A percentile compares a stretch with the other conserved stretches of the same genome.
phyloP scores from a whole-genome alignment of 2,329 filamentous ascomycete species.

The Graphilbum sp. region DNA sequence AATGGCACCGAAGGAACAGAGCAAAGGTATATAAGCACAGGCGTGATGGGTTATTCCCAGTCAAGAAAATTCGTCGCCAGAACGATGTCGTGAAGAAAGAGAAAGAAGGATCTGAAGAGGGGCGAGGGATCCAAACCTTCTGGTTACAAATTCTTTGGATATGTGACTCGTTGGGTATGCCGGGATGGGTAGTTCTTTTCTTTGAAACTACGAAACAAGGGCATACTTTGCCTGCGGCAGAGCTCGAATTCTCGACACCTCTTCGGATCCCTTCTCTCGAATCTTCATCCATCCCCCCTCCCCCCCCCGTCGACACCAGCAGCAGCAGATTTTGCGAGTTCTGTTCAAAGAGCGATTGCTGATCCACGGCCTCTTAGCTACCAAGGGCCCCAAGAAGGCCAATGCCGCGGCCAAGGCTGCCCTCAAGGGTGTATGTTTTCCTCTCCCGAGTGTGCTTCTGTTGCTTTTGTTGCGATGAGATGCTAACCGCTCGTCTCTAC shows the following conservation, averaged over 20 bases:
- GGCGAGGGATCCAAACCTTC: neutral
- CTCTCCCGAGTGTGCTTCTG: no score
- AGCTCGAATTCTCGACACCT: no score
- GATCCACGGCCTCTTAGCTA: slow-evolving; percentile 44
- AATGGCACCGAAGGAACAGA: slow-evolving; percentile 25
- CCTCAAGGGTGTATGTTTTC: slow-evolving; percentile 73
- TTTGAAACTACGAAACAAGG: no score
- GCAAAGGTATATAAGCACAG: slow-evolving; percentile 19
- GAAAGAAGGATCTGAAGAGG: slow-evolving; percentile 3
- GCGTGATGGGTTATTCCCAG: slow-evolving; percentile 1
- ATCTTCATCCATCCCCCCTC: neutral
- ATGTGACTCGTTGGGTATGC: no score
- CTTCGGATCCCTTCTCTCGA: neutral
- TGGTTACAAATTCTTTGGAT: no score
- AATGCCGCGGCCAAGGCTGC: slow-evolving; percentile 88
- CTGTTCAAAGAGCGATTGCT: slow-evolving; percentile 53
- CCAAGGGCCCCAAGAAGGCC: slow-evolving; percentile 68
- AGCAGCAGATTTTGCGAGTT: slow-evolving; percentile 67
- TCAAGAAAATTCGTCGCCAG: neutral
- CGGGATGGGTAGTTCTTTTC: no score
- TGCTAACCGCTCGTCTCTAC: neutral
- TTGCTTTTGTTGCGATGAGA: no score
- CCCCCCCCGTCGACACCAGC: slow-evolving; percentile 22
- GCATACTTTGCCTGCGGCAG: no score
- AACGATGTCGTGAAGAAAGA: no score